Base-by-base conservation (phyloP, 164 flowering plant genomes). In the Nymphaea thermarum region DNA sequence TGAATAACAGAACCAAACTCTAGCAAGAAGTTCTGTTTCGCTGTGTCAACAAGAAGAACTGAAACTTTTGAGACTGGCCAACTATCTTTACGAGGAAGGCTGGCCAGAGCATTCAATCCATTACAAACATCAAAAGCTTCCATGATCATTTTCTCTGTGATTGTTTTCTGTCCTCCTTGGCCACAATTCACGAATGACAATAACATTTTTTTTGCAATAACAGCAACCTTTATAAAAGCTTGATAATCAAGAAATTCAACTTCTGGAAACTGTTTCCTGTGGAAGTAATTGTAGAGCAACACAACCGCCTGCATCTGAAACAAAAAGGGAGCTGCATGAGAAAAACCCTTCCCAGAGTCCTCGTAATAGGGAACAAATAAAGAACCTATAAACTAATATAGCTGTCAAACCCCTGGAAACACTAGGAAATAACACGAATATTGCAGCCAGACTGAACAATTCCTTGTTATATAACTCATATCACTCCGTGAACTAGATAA, bases 221-320 rank as follows among this genome's bases (percentile, higher is more conserved):
- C 77, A 69, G 87, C 81, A 75, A 90, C 70, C 80, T 84, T 81
- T 81, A 94, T 86, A 75, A 95, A 95, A 41, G 81, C 63, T 43
- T 78, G 81, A 71, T 82, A 91, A 68, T 70, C 79, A 12, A 88
- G 73, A 81, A 73, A 82, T 69, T 82, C 80, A 6, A 83, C 79
- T 14, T 78, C 71, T n/a, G 80, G 88, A 67, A 82, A 77, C 44
- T 74, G 78, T 66, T 85, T 90, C 78, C 92, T 70, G 75, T 86
- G 96, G 77, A 87, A 89, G 75, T 91, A 95, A 77, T 95, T 95
- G 83, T 91, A 92, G 4, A 95, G 86, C 72, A 90, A 62, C 71
- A 85, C 94, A 68, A 83, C 97, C 62, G 96, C 93, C 78, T 86
- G 96, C 75, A 87, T 81, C 99, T 95, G 79, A 70, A 73, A 55